Evolutionary conservation across 345 rosid genomes (phyloP).

Genomic region (Barbarea vulgaris): DNA sequence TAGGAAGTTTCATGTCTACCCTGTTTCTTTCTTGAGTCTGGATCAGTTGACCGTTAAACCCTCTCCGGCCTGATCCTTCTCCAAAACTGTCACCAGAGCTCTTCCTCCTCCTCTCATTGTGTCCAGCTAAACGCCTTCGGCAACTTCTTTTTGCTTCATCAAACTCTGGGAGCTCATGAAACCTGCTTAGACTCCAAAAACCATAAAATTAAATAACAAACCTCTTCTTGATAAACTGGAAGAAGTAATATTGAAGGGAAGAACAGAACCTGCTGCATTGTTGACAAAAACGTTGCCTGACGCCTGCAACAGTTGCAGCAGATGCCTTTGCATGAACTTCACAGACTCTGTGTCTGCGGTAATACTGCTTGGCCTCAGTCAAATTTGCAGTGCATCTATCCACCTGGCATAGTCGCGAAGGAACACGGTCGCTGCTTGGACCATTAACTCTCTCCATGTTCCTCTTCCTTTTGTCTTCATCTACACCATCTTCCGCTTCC

Average conservation of each 20-base stretch:
- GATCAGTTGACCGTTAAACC: constrained; percentile 29
- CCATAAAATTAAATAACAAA: background rate
- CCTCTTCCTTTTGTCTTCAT: constrained; percentile 44
- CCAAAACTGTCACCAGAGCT: constrained; percentile 54
- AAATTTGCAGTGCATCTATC: constrained; percentile 71
- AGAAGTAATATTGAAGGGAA: background rate
- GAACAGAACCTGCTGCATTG: constrained; percentile 88
- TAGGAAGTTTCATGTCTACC: constrained; percentile 30
- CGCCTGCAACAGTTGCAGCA: constrained; percentile 57
- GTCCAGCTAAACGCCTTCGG: constrained; percentile 80
- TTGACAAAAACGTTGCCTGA: constrained; percentile 81
- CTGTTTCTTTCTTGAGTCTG: constrained; percentile 41
- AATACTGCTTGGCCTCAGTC: constrained; percentile 69
- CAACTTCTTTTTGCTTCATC: constrained; percentile 94
- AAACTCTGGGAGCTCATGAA: constrained; percentile 77
- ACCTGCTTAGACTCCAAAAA: constrained; percentile 44
- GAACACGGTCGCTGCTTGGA: constrained; percentile 32
- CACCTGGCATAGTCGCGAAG: constrained; percentile 62
- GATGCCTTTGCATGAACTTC: constrained; percentile 82
- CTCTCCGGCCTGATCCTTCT: constrained; percentile 64
- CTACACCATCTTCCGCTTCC: constrained; percentile 49
- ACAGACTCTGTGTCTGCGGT: constrained; percentile 86
- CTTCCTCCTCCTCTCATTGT: constrained; percentile 87
- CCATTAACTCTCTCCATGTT: constrained; percentile 30
- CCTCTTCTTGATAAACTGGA: background rate